Base-by-base conservation (phyloP, 192 early-diverging fungal species). In the Linnemannia hyalina region DNA sequence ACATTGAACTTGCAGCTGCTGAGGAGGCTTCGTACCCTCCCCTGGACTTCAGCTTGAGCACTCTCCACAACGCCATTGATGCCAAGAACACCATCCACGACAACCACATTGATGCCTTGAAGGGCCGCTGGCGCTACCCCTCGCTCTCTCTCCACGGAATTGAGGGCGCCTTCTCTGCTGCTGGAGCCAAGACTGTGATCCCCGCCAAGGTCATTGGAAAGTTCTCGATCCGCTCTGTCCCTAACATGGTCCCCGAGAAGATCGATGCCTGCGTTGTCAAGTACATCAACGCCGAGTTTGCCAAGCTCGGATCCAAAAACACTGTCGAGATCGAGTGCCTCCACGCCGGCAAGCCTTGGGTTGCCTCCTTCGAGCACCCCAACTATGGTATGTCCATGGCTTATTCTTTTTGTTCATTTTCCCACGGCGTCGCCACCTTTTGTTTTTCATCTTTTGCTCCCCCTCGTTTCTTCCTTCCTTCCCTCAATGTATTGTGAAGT, bases 111-210 rank as follows among this genome's bases (percentile, higher is more conserved):
- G 93, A 95, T 65, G 94, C 95, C 42, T 92, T 99, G 77, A 97
- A 97, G 94, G 92, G 94, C 71, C 94, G 95, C 77, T 99, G 98
- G 98, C 92, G 98, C 68, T 97, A 93, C 92, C 98, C 97, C 40
- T 97, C 98, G 46, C 94, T 99, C 60, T 97, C 97, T 22, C 92
- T 99, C 49, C 98, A 99, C 90, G 98, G 98, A 76, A 95, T 99
- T 80, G 98, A 99, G 91, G 98, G 98, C 73, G 98, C 97, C 15
- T 99, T 98, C 90, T 97, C 96, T 84, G 92, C 94, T 41, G 87
- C 97, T 10, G 98, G 98, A 70, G 95, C 93, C 89, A 99, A 99
- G 93, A 99, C 98, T 16, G 98, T 99, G 11, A 97, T 99, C 79
- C 98, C 98, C 29, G 96, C 97, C 49, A 94, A 95, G 77, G 98